Base-by-base conservation (phyloP, 768 basidiomycete genomes). In the Kwoniella europaea region DNA sequence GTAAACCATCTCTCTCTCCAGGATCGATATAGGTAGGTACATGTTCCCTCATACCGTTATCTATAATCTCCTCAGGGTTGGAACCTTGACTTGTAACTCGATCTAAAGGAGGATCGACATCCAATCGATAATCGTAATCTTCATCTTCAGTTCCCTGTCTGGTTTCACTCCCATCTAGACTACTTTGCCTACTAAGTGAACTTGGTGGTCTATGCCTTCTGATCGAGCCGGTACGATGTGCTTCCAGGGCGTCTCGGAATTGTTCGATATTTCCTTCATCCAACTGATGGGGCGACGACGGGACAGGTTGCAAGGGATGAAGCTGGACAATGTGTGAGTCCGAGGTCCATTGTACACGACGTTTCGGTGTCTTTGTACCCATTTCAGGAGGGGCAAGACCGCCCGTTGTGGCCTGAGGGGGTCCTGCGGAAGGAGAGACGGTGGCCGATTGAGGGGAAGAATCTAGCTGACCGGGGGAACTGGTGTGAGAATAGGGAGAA, bases 1-100 rank as follows among this genome's bases (percentile, higher is more conserved):
- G 89, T 29, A 92, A 80, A 0, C 91, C 91, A 50, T 88, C 89
- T 59, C 86, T 87, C 80, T 92, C 91, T 59, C 86, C 81, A 0
- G 88, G 87, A 65, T 88, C 88, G 74, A 92, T 89, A 78, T 86
- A 90, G 59, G 71, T 73, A 1, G 70, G 29, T 10, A 76, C 67
- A 76, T 72, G 67, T 69, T 73, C 81, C 67, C 66, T 76, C 62
- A 44, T 71, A 64, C 60, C 65, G 68, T 74, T 73, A 24, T 74
- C 75, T 27, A 73, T 63, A 16, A 73, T 50, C 4, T 69, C 60
- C 16, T 75, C 67, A 15, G 72, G 53, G 35, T 57, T 65, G 20
- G 65, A 64, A 58, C 66, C 70, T 41, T 55, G 16, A 50, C 63
- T 64, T 10, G 43, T 35, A 27, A 44, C 44, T 67, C 67, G 24